phyloP scores from a whole-genome alignment of 192 early-diverging fungal genomes.

The Powellomyces hirtus region DNA sequence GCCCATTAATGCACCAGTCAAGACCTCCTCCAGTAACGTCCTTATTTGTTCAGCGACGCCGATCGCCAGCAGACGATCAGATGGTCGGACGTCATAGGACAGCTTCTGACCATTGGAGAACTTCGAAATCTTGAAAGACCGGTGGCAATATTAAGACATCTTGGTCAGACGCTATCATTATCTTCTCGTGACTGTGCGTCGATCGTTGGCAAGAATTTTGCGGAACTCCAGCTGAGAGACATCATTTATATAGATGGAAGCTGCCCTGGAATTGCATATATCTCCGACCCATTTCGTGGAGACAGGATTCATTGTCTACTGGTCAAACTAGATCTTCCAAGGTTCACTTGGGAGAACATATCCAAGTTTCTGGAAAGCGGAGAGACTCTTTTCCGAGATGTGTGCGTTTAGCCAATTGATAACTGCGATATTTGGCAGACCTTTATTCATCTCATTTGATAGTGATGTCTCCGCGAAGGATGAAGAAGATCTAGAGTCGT shows the following conservation, averaged over 20 bases:
- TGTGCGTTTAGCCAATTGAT: background rate
- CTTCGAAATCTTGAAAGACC: too few relatives aligned
- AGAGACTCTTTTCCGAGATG: background rate
- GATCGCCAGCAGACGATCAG: too few relatives aligned
- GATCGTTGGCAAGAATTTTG: too few relatives aligned
- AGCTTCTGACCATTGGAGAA: too few relatives aligned
- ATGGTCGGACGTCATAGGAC: too few relatives aligned
- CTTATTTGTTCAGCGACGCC: too few relatives aligned
- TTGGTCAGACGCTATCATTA: too few relatives aligned
- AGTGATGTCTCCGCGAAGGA: background rate
- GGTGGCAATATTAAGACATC: too few relatives aligned
- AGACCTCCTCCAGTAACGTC: too few relatives aligned
- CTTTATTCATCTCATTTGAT: background rate
- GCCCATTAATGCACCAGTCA: too few relatives aligned
- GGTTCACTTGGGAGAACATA: background rate
- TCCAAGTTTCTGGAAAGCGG: background rate
- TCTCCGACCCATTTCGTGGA: constrained; percentile 8
- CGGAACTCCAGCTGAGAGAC: too few relatives aligned
- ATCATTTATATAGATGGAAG: constrained; percentile 1
- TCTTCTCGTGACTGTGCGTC: too few relatives aligned
- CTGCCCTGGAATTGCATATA: constrained; percentile 5
- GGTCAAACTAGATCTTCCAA: background rate
- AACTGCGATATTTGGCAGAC: background rate
- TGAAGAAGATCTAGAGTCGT: constrained; percentile 1
- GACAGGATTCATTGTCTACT: background rate